Evolutionary conservation across 2,329 filamentous ascomycete genomes (phyloP).

Genomic region (Tolypocladium amazonense): DNA sequence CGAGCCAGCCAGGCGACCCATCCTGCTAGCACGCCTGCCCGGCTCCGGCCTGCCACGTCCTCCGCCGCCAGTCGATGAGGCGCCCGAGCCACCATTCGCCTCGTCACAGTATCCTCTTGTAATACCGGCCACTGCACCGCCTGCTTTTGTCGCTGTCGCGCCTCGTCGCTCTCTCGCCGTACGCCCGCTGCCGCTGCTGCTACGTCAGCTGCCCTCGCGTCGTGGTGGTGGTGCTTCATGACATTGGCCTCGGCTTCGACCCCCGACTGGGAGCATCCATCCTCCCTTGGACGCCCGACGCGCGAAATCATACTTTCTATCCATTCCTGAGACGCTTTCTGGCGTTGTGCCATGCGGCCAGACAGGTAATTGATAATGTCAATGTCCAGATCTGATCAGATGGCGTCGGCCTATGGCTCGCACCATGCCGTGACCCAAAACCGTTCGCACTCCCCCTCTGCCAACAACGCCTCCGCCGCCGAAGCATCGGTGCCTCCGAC

Average conservation of each 20-base stretch:
- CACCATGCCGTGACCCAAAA: constrained; percentile 53
- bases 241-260: not conserved
- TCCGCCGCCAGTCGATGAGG: constrained; percentile 1
- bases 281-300: not conserved
- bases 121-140: constrained; percentile 21
- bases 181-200: not conserved
- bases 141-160: constrained; percentile 2
- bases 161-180: not conserved
- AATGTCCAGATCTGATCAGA: constrained; percentile 74
- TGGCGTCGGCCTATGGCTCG: constrained; percentile 72
- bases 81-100: constrained; percentile 1
- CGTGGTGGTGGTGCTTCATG: not conserved
- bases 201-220: not conserved
- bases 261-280: not conserved
- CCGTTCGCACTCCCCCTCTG: constrained; percentile 69
- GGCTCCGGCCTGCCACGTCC: not conserved
- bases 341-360: constrained; percentile 32
- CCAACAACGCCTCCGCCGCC: constrained; percentile 70
- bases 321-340: not conserved
- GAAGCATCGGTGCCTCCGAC: constrained; percentile 55
- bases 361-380: constrained; percentile 85
- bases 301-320: not conserved
- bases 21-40: not conserved
- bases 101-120: constrained; percentile 19
- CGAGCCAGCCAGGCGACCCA: not conserved